Conservation (phyloP, 371 early-diverging fungal genomes). For the Mortierella sp. region DNA sequence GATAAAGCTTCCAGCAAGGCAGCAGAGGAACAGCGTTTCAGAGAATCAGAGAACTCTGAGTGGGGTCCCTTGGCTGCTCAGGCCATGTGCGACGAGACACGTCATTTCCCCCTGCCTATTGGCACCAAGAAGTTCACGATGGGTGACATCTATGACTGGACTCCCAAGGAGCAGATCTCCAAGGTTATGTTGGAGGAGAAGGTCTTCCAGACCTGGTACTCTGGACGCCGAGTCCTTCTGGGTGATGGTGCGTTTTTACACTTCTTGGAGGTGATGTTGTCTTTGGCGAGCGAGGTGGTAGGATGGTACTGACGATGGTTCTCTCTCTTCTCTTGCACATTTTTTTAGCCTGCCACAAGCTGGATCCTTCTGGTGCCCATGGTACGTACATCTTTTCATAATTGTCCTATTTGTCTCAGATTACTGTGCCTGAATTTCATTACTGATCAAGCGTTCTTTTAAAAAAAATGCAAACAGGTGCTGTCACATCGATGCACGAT, state of each 20-base stretch:
- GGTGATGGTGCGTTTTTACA: slow-evolving; percentile 19
- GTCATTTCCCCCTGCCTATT: not conserved
- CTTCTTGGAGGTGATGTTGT: not conserved
- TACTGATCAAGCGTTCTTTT: not conserved
- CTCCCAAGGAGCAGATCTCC: slow-evolving; percentile 13
- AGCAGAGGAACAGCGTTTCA: not conserved
- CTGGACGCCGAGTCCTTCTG: slow-evolving; percentile 11
- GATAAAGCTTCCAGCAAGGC: slow-evolving; percentile 15
- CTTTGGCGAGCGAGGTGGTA: not conserved
- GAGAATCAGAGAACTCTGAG: not conserved
- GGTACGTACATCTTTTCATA: not conserved
- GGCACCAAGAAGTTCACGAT: slow-evolving; percentile 6
- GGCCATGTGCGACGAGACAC: slow-evolving; percentile 15
- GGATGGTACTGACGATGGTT: not conserved
- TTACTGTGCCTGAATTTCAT: not conserved
- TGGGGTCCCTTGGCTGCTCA: slow-evolving; percentile 12
- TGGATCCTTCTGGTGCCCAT: slow-evolving; percentile 7
- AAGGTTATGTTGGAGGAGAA: slow-evolving; percentile 30
- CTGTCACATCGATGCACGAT: slow-evolving; percentile 6
- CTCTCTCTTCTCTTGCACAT: not conserved
- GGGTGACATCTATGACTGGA: slow-evolving; percentile 12
- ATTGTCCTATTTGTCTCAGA: no score
- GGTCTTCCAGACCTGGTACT: slow-evolving; percentile 26
- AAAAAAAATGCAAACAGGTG: not conserved
- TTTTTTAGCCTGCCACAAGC: not conserved